These are phyloP conservation scores for Sutorius australiensis DNA, from an alignment of 768 basidiomycete genomes.

Conservation along the genomic window DNA sequence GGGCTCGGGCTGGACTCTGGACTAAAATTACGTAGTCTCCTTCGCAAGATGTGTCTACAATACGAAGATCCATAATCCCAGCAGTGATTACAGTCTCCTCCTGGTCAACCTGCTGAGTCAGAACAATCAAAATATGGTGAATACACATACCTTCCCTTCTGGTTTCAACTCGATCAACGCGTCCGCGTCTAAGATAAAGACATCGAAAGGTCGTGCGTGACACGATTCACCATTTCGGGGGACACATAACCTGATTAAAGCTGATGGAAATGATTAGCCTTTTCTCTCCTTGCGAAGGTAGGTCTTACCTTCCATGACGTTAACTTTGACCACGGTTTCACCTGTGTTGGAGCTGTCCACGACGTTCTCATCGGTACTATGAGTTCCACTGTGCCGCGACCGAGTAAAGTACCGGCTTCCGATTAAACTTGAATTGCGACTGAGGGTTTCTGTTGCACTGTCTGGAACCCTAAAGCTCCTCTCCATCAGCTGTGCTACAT, in stretches of 20 bases:
- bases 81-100: constrained; percentile 68
- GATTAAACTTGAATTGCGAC: constrained; percentile 62
- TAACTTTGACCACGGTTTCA: constrained; percentile 50
- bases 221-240: constrained; percentile 39
- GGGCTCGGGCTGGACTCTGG: constrained; percentile 51
- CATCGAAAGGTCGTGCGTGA: constrained; percentile 46
- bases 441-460: constrained; percentile 31
- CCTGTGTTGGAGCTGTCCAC: constrained; percentile 29
- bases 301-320: constrained; percentile 41
- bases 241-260: constrained; percentile 44
- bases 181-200: constrained; percentile 60
- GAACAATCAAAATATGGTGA: not conserved
- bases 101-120: constrained; percentile 33
- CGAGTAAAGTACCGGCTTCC: constrained; percentile 75
- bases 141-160: constrained; percentile 57
- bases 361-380: constrained; percentile 39
- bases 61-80: constrained; percentile 55
- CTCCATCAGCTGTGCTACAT: constrained; percentile 70
- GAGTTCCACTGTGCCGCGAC: constrained; percentile 35
- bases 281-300: not conserved
- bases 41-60: constrained; percentile 45
- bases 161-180: constrained; percentile 63
- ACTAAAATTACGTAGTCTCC: constrained; percentile 42
- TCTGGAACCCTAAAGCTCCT: constrained; percentile 28
- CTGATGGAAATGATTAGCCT: constrained; percentile 18